Conservation (phyloP, 169 alveolate genomes). For the Plasmodium malariae region DNA sequence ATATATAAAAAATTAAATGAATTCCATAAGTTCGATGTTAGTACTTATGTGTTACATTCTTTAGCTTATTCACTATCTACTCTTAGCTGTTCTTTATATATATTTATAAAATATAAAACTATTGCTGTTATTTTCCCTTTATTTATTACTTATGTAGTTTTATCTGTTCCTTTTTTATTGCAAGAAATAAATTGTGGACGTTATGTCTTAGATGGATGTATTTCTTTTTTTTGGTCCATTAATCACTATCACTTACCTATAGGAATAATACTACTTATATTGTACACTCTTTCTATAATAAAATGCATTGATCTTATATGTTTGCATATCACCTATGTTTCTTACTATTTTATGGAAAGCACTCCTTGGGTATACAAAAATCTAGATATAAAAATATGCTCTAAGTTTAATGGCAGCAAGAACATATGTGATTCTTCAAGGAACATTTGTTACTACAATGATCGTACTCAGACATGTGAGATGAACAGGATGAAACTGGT, state of each 20-base stretch:
- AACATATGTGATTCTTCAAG: conserved; percentile 43
- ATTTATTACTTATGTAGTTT: conserved; percentile 23
- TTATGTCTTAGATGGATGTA: conserved; percentile 51
- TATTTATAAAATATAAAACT: conserved; percentile 49
- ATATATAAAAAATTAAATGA: conserved; percentile 48
- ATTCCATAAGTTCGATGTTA: conserved; percentile 31
- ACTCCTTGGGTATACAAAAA: conserved; percentile 64
- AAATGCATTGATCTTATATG: conserved; percentile 42
- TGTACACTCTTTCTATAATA: conserved; percentile 43
- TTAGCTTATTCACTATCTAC: conserved; percentile 39
- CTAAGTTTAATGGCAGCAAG: conserved; percentile 47
- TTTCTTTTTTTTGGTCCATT: conserved; percentile 40
- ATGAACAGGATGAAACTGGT: conserved; percentile 55
- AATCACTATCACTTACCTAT: conserved; percentile 37
- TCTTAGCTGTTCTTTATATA: conserved; percentile 20
- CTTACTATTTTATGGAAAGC: conserved; percentile 10
- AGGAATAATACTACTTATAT: conserved; percentile 36
- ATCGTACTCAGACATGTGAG: conserved; percentile 15
- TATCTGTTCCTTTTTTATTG: conserved; percentile 45
- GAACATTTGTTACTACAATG: conserved; percentile 54
- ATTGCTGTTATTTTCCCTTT: conserved; percentile 47
- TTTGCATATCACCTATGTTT: conserved; percentile 15
- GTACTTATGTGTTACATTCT: conserved; percentile 44
- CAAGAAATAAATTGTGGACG: conserved; percentile 72
- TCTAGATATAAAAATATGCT: conserved; percentile 43